These are phyloP conservation scores for Tolypocladium tundrense DNA, from an alignment of 2,329 filamentous ascomycete species.

Conservation along the genomic window DNA sequence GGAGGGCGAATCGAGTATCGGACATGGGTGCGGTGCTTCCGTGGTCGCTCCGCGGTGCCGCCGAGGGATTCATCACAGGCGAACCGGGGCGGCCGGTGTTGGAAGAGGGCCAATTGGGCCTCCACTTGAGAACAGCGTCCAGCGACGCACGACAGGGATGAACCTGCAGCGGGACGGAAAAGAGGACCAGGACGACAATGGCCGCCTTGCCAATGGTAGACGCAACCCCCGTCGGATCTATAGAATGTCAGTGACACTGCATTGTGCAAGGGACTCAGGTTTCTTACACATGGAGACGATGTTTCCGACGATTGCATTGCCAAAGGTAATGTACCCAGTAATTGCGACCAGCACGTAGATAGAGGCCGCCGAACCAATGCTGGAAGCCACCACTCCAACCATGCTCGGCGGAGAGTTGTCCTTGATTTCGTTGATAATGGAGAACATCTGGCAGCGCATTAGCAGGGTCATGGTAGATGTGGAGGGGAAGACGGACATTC, in stretches of 20 bases:
- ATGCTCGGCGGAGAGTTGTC: conserved; percentile 69
- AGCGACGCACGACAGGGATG: conserved; percentile 94
- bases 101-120: conserved; percentile 44
- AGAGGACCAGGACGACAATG: conserved; percentile 92
- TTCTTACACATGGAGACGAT: conserved; percentile 83
- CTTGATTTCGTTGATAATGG: conserved; percentile 87
- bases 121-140: conserved; percentile 90
- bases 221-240: conserved; percentile 42
- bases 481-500: conserved; percentile 50
- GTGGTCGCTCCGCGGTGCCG: conserved; percentile 35
- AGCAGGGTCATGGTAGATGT: background rate
- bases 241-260: conserved; percentile 3
- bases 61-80: conserved; percentile 28
- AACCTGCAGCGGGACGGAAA: conserved; percentile 90
- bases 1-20: conserved; percentile 77
- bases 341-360: conserved; percentile 89
- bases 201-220: conserved; percentile 91
- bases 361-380: conserved; percentile 77
- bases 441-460: conserved; percentile 69
- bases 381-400: conserved; percentile 67
- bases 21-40: conserved; percentile 57
- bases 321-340: conserved; percentile 92
- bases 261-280: background rate
- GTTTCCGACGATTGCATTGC: conserved; percentile 79
- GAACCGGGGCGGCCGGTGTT: conserved; percentile 27